Evolutionary conservation across 305 asterid genomes (phyloP), one percentile per base, ranked within the genome.

Genomic region (Rubia tinctorum): DNA sequence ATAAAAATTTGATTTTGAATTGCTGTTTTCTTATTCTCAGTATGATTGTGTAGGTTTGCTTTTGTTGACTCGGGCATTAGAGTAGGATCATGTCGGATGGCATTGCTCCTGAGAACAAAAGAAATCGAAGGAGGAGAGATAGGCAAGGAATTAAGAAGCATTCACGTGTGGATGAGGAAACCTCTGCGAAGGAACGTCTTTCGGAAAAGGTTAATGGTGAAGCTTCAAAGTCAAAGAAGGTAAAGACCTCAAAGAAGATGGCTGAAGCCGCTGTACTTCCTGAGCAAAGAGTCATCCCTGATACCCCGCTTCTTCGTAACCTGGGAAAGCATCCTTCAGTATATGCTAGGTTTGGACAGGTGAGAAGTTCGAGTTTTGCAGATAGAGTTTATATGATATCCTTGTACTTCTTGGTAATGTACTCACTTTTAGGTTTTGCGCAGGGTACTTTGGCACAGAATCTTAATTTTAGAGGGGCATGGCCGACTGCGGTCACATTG

Each of bases 381-480:
- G 9, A 53, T 5, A 6, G 8, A 13, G 6, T 37, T 72, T 40
- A 5, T 27, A 0, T 18, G 14, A 53, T 53, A 53, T 11, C 4
- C 20, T 15, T 61, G 64, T 17, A 62, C 63, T 62, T 72, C 69
- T 23, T 25, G 34, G 22, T 72, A 40, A 62, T 17, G 10, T 30
- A 1, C 76, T 73, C 61, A 73, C 40, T 4, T 27, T 47, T 30
- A 40, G 45, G 47, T 30, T 73, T 45, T 40, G 37, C 66, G 20
- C 61, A 73, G 76, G 71, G 76, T 62, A 22, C 63, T 66, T 47
- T 63, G 67, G 27, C 76, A 30, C 76, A 62, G 20, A 73, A 63
- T 73, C 76, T 62, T 49, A 73, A 73, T 63, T 53, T 73, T 73
- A 30, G 76, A 34, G 76, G 76, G n/a, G 76, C 71, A 20, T 73